Base-by-base conservation (phyloP, 2,329 filamentous ascomycete species). In the Paracoccidioides lutzii region DNA sequence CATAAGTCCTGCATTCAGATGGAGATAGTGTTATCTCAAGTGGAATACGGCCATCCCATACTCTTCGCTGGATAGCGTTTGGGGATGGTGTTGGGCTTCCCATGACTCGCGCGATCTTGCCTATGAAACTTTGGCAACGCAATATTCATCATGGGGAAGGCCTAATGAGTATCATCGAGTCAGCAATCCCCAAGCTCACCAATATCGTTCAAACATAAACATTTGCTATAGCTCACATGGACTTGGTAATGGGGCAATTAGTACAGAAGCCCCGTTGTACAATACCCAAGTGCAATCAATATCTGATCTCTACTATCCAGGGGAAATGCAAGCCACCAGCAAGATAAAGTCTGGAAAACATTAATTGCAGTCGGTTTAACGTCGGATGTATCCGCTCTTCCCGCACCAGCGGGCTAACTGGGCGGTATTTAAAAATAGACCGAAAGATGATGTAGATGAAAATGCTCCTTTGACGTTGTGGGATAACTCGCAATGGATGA, bases 1-100 rank as follows among this genome's bases (percentile, higher is more conserved):
- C 76, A 65, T 78, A 84, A 2, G 74, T 78, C 56, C 80, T 75
- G 65, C 80, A 83, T 65, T 84, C 82, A 43, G 75, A 74, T 55
- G 78, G 76, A 50, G 81, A 74, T 42, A 84, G 73, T 4, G 73
- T 70, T 57, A 85, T 82, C 63, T 82, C 78, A 35, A 85, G 69
- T 30, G 81, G 80, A 48, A 85, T 71, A 37, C 74, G 76, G 44
- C 81, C 81, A 57, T 76, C 70, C 81, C 81, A 84, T 60, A 84
- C 71, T 59, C 71, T 73, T 63, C 74, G 67, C 57, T 73, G 70
- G 40, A 73, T 70, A 33, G 62, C 60, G 57, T 55, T 63, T 5
- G 68, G 58, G 37, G 68, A 61, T 38, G 60, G 56, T 37, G 52
- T 14, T 51, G 64, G 59, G 44, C 53, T 56, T 37, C 58, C 42